Conservation (phyloP, 2,329 filamentous ascomycete species). For the Hortaea werneckii region DNA sequence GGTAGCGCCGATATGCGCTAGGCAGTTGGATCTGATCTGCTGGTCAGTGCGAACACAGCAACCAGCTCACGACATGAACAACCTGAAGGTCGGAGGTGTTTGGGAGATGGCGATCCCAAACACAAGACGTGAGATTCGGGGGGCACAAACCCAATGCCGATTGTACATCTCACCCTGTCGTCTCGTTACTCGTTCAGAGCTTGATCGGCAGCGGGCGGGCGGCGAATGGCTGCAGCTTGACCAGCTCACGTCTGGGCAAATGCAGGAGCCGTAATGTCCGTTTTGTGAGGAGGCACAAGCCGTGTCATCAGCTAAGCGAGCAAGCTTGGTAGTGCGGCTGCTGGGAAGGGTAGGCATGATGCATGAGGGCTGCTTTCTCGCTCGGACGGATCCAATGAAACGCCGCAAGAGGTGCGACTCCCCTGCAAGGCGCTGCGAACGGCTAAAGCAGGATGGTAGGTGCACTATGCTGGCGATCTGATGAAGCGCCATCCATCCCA, state of each 20-base stretch:
- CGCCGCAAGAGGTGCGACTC: slow-evolving; percentile 3
- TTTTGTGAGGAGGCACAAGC: background rate
- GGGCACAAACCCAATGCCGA: too few species aligned
- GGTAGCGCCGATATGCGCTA: too few species aligned
- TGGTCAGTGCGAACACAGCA: too few species aligned
- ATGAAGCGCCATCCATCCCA: slow-evolving; percentile 11
- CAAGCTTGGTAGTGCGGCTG: background rate
- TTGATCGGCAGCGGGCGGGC: too few species aligned
- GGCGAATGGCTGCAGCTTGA: background rate
- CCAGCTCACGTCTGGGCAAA: background rate
- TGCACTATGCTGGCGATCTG: slow-evolving; percentile 2
- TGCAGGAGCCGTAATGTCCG: background rate
- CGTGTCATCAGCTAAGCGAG: background rate
- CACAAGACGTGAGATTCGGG: too few species aligned
- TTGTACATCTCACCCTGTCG: too few species aligned
- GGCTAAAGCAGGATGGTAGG: slow-evolving; percentile 7
- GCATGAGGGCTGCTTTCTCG: background rate
- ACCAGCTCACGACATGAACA: too few species aligned
- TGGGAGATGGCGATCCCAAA: too few species aligned
- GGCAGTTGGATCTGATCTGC: too few species aligned
- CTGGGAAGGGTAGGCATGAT: background rate
- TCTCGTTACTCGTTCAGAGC: too few species aligned
- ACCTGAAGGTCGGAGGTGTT: too few species aligned
- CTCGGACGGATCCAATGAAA: slow-evolving; percentile 6
- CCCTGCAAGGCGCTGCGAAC: slow-evolving; percentile 10